These are phyloP conservation scores for Panicum virgatum DNA, from an alignment of 202 grass and related monocot genomes.

Conservation along the genomic window DNA sequence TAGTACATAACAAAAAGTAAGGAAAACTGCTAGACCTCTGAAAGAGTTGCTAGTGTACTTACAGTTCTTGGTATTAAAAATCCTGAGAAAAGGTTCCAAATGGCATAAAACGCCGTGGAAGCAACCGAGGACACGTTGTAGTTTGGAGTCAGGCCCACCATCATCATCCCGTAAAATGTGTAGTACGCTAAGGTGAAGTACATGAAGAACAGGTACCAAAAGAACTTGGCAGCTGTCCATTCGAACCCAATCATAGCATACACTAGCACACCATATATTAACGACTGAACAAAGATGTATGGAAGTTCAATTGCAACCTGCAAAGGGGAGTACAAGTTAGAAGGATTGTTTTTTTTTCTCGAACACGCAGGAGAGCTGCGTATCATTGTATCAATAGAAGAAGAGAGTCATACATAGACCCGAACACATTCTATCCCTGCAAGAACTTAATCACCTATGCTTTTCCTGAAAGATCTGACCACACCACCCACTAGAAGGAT, in stretches of 20 bases:
- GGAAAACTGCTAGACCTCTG: background rate
- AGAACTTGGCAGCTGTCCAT: slow-evolving; percentile 73
- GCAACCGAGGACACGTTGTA: slow-evolving; percentile 57
- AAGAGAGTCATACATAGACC: too few relatives aligned
- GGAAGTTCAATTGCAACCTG: slow-evolving; percentile 79
- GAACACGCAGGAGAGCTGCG: too few relatives aligned
- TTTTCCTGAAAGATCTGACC: too few relatives aligned
- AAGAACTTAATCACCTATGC: too few relatives aligned
- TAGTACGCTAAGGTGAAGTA: slow-evolving; percentile 78
- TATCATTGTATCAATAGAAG: too few relatives aligned
- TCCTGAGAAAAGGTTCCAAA: slow-evolving; percentile 79
- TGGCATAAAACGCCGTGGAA: slow-evolving; percentile 64
- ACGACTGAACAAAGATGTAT: slow-evolving; percentile 61
- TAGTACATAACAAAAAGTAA: background rate
- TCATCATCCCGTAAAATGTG: slow-evolving; percentile 86
- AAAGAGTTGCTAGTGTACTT: slow-evolving; percentile 15
- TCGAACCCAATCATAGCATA: slow-evolving; percentile 75
- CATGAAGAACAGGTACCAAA: slow-evolving; percentile 87
- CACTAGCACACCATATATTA: slow-evolving; percentile 67
- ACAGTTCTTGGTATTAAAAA: slow-evolving; percentile 76
- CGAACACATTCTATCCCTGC: too few relatives aligned
- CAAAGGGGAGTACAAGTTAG: slow-evolving; percentile 24
- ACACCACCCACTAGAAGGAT: too few relatives aligned
- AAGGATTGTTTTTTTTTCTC: too few relatives aligned
- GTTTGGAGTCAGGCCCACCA: slow-evolving; percentile 70